These are phyloP conservation scores for Phyllosticta ampelicida DNA, from an alignment of 2,329 filamentous ascomycete species.

Conservation along the genomic window DNA sequence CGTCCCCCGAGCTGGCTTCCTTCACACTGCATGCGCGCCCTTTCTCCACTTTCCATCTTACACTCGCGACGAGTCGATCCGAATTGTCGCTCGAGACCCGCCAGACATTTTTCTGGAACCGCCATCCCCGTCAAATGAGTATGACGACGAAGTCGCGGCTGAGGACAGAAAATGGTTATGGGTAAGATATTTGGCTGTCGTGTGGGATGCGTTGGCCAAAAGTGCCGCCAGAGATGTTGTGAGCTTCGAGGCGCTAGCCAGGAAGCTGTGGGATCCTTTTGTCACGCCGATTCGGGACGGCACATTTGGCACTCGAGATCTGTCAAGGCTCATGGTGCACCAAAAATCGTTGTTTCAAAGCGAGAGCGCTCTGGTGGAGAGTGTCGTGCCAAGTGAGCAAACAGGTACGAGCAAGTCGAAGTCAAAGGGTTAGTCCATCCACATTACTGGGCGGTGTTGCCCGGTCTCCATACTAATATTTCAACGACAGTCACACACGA, in stretches of 20 bases:
- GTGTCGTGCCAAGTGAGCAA: conserved; percentile 32
- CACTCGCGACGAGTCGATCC: conserved; percentile 65
- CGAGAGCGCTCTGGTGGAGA: conserved; percentile 57
- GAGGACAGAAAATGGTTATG: conserved; percentile 60
- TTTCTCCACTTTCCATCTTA: conserved; percentile 80
- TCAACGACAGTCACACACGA: conserved; percentile 28
- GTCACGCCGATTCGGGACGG: conserved; percentile 64
- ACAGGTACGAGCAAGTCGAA: background rate
- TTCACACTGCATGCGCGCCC: conserved; percentile 59
- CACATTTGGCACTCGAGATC: conserved; percentile 67
- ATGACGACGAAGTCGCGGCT: conserved; percentile 36
- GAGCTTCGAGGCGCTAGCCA: conserved; percentile 58
- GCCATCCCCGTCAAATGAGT: conserved; percentile 33
- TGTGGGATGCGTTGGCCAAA: conserved; percentile 78
- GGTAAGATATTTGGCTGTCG: conserved; percentile 68
- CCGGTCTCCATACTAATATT: background rate
- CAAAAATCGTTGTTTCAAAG: conserved; percentile 61
- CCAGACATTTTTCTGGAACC: conserved; percentile 36
- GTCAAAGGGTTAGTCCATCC: background rate
- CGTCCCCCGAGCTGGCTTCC: conserved; percentile 55
- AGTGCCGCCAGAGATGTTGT: conserved; percentile 71
- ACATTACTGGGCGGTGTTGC: too few species aligned
- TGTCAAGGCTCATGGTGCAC: conserved; percentile 68
- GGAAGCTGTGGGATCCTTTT: conserved; percentile 76
- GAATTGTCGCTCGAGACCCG: conserved; percentile 53